Evolutionary conservation across 805 yeast species (phyloP).

Genomic region (Wickerhamiella sorbophila): DNA sequence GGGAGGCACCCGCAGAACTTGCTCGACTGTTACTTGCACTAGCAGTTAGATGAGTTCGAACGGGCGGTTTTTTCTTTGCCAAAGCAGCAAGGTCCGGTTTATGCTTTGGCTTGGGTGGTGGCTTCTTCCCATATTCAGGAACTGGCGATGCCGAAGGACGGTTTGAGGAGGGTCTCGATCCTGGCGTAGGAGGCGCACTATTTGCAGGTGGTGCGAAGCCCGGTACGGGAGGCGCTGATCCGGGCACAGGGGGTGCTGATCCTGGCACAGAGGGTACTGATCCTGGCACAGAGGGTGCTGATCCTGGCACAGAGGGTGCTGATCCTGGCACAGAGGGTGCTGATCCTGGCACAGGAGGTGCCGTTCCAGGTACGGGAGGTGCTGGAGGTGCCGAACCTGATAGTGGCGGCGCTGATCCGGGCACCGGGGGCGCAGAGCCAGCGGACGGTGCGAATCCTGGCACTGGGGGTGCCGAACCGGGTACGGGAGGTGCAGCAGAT

Average conservation of each 20-base stretch:
- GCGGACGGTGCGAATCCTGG: background rate
- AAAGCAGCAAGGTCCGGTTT: constrained; percentile 6
- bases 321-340: background rate
- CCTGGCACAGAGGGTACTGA: too few species aligned
- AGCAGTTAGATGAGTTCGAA: constrained; percentile 19
- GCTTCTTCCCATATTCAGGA: too few species aligned
- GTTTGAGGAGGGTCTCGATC: too few species aligned
- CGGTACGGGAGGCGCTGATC: constrained; percentile 10
- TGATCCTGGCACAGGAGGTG: background rate
- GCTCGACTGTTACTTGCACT: too few species aligned
- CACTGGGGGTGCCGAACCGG: constrained; percentile 1
- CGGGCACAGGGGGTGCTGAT: constrained; percentile 17
- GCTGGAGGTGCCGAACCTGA: constrained; percentile 1
- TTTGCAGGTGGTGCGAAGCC: constrained; percentile 20
- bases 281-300: constrained; percentile 8
- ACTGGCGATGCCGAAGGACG: constrained; percentile 16
- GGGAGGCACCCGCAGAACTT: constrained; percentile 8
- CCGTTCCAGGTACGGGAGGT: constrained; percentile 3
- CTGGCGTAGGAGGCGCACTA: constrained; percentile 15
- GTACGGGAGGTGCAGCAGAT: background rate
- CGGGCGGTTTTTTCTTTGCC: constrained; percentile 14
- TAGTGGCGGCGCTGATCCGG: background rate
- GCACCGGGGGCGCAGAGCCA: background rate
- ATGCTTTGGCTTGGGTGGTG: constrained; percentile 3
- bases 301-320: background rate